Base-by-base conservation (phyloP, 139 green algal species). In the Auxenochlorella pyrenoidosa region DNA sequence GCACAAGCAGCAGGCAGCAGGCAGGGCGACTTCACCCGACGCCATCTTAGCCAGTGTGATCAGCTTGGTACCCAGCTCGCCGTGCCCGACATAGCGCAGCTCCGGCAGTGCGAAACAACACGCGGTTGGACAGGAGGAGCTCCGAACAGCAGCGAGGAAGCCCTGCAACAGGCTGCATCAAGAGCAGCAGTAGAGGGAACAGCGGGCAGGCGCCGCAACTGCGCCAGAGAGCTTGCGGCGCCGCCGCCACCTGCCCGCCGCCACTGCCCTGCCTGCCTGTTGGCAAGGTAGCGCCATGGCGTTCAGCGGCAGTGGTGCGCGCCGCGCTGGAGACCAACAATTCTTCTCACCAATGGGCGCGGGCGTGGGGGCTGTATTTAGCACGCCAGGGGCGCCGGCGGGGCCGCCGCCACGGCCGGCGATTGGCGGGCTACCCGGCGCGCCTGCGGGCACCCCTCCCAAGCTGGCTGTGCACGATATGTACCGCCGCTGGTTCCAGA, bases 401-500 rank as follows among this genome's bases (percentile, higher is more conserved):
- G 34, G 32, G 12, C 10, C 79, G 28, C 58, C 60, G 26, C 79
- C 73, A 43, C 19, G 51, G 28, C 43, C 51, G 43, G 28, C 41
- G 22, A 30, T 30, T 59, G n/a, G 38, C 32, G 18, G 51, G 15
- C 65, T 47, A 13, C 12, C 36, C 51, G 70, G 54, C 75, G 32
- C 54, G 1, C 30, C 75, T 70, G 75, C 84, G 8, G 58, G 44
- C 59, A 85, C 75, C 32, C 76, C 77, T 44, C 41, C 36, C 63
- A 79, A 84, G 34, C 60, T 88, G n/a, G 60, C 43, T 0, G 44
- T 70, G 22, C 60, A 88, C 19, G 85, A 87, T 24, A n/a, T 89
- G 24, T 92, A 92, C 83, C 54, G 79, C 38, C 36, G 86, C 22
- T 92, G 89, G 89, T 92, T 92, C 63, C 73, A 87, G 58, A 43